A percentile compares a stretch with the other conserved stretches of the same genome.
Evolutionary conservation across 2,329 filamentous ascomycete species (phyloP).

Genomic region (Penicillium digitatum): DNA sequence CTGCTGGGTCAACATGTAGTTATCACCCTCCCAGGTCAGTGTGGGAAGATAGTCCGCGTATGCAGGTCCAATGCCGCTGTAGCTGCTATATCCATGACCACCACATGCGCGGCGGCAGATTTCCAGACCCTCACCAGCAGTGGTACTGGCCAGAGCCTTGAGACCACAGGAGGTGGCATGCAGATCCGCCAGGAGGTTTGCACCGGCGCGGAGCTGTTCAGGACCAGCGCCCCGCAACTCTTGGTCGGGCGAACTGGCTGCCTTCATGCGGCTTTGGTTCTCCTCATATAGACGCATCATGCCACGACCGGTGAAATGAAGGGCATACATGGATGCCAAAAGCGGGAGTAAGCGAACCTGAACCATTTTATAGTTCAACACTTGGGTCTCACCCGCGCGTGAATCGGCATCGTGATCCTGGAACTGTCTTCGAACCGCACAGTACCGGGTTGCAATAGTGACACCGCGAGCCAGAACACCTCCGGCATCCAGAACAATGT

Average conservation of each 20-base stretch:
- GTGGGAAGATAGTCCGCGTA: constrained; percentile 73
- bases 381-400: constrained; percentile 63
- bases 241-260: constrained; percentile 43
- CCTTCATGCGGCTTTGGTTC: constrained; percentile 65
- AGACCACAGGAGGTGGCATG: constrained; percentile 73
- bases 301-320: constrained; percentile 71
- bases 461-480: constrained; percentile 69
- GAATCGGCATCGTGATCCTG: constrained; percentile 66
- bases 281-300: constrained; percentile 72
- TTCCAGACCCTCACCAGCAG: constrained; percentile 70
- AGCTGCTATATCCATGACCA: constrained; percentile 71
- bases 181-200: constrained; percentile 66
- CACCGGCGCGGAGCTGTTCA: constrained; percentile 63
- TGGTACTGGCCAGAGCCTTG: constrained; percentile 68
- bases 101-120: constrained; percentile 71
- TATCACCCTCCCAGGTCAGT: constrained; percentile 71
- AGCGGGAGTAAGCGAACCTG: constrained; percentile 69
- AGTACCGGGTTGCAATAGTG: constrained; percentile 72
- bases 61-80: constrained; percentile 70
- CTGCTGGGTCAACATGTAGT: constrained; percentile 79
- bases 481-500: constrained; percentile 69
- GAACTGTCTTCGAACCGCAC: constrained; percentile 71
- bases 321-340: constrained; percentile 69
- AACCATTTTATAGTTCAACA: constrained; percentile 78
- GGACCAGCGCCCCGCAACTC: constrained; percentile 58